Evolutionary conservation across 225 moss, liverwort and hornwort species (phyloP).

Genomic region (Bryum argenteum): DNA sequence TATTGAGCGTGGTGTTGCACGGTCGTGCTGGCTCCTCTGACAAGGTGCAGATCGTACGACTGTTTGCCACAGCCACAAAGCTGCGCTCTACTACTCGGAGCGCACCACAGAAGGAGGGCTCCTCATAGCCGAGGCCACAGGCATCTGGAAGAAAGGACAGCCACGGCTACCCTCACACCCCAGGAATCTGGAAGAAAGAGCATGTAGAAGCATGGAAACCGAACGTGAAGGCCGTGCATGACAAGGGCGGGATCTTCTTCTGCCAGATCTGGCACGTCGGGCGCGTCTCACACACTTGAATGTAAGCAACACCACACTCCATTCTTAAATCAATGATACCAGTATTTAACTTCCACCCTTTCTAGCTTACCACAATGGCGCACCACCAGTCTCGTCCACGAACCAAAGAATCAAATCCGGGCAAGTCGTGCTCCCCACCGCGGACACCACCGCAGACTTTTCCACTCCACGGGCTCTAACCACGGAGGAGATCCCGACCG

Average conservation of each 20-base stretch:
- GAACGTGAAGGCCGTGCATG: constrained; percentile 36
- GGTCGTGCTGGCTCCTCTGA: constrained; percentile 46
- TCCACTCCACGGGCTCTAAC: constrained; percentile 33
- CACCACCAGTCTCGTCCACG: constrained; percentile 28
- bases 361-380: constrained; percentile 28
- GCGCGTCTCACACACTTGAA: constrained; percentile 2
- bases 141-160: constrained; percentile 30
- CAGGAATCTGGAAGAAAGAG: constrained; percentile 35
- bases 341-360: background rate
- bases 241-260: constrained; percentile 34
- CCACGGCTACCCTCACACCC: constrained; percentile 25
- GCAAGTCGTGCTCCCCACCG: background rate
- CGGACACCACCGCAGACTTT: background rate
- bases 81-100: constrained; percentile 47
- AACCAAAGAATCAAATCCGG: constrained; percentile 9
- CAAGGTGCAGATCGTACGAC: constrained; percentile 44
- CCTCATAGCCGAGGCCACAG: constrained; percentile 45
- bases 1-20: background rate
- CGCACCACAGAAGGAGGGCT: constrained; percentile 52
- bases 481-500: constrained; percentile 27
- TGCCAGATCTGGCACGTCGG: constrained; percentile 24
- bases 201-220: constrained; percentile 43
- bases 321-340: too few species aligned
- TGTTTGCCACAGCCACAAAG: constrained; percentile 19
- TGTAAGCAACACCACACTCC: constrained; percentile 6